Evolutionary conservation across 2,329 filamentous ascomycete genomes (phyloP).

Genomic region (Coniochaeta sp.): DNA sequence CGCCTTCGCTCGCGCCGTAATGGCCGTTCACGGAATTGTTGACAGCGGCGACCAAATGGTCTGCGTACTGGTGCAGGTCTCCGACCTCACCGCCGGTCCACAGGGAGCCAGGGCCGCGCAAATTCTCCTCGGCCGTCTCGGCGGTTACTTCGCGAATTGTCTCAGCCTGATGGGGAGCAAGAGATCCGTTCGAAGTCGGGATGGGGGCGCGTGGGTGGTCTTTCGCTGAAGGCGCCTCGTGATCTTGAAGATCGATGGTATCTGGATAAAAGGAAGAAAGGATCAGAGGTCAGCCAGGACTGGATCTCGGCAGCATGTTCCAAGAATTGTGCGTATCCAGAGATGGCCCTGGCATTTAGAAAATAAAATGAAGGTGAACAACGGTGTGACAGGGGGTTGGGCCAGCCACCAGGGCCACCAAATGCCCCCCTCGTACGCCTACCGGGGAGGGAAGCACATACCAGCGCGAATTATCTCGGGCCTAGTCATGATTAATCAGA

Average conservation of each 20-base stretch:
- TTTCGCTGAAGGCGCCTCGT: slow-evolving; percentile 73
- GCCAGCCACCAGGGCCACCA: neutral
- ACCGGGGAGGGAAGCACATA: slow-evolving; percentile 27
- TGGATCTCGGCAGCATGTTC: neutral
- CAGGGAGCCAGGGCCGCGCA: slow-evolving; percentile 55
- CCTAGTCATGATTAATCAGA: slow-evolving; percentile 45
- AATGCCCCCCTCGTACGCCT: neutral
- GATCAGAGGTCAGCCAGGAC: slow-evolving; percentile 17
- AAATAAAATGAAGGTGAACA: neutral
- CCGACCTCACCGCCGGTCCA: slow-evolving; percentile 32
- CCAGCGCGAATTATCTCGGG: slow-evolving; percentile 54
- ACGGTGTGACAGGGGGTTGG: slow-evolving; percentile 1
- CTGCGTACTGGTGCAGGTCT: slow-evolving; percentile 37
- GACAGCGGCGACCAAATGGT: slow-evolving; percentile 34
- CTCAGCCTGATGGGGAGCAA: slow-evolving; percentile 78
- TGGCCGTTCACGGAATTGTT: slow-evolving; percentile 28
- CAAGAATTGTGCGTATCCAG: neutral
- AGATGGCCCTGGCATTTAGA: neutral
- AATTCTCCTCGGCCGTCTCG: slow-evolving; percentile 67
- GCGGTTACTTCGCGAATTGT: slow-evolving; percentile 74
- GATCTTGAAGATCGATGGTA: slow-evolving; percentile 90
- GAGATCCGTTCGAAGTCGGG: slow-evolving; percentile 35
- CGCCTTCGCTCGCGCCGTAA: slow-evolving; percentile 12
- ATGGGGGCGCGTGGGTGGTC: slow-evolving; percentile 59
- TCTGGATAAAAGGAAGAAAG: slow-evolving; percentile 45